Percentiles rank a stretch among this genome's conserved stretches.
These are phyloP conservation scores for Pythium monospermum DNA, from an alignment of 352 stramenopile species.

Conservation along the genomic window DNA sequence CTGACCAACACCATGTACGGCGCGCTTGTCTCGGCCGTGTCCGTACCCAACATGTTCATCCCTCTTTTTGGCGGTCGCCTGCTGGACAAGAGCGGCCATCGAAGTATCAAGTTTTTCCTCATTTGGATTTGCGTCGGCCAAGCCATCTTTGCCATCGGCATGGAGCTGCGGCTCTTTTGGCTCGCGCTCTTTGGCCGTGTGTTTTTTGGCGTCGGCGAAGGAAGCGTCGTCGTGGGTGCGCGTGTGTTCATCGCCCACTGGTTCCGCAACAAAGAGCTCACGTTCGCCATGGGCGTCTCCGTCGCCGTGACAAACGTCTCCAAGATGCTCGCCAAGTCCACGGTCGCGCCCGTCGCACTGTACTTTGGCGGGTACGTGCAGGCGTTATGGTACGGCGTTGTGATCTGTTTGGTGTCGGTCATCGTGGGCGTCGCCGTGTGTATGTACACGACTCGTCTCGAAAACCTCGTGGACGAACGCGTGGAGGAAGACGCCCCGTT, in stretches of 20 bases:
- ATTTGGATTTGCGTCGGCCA: slow-evolving; percentile 79
- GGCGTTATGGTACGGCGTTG: slow-evolving; percentile 77
- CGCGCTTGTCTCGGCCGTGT: slow-evolving; percentile 72
- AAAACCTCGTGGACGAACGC: slow-evolving; percentile 57
- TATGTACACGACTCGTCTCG: slow-evolving; percentile 54
- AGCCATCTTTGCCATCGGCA: slow-evolving; percentile 71
- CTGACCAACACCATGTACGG: slow-evolving; percentile 86
- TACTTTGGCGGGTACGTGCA: slow-evolving; percentile 84
- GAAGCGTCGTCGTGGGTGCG: slow-evolving; percentile 72
- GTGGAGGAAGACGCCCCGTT: slow-evolving; percentile 49
- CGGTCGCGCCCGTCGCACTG: slow-evolving; percentile 77
- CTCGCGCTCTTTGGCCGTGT: slow-evolving; percentile 74
- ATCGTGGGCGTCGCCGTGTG: slow-evolving; percentile 51
- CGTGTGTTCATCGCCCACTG: slow-evolving; percentile 82
- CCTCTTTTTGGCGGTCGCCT: slow-evolving; percentile 70
- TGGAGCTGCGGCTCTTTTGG: slow-evolving; percentile 71
- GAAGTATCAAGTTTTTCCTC: slow-evolving; percentile 76
- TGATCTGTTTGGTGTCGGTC: slow-evolving; percentile 51
- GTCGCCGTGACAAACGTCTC: slow-evolving; percentile 89
- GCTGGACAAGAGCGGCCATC: slow-evolving; percentile 73
- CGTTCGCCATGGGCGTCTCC: slow-evolving; percentile 83
- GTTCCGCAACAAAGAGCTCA: slow-evolving; percentile 81
- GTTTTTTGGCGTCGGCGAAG: slow-evolving; percentile 79
- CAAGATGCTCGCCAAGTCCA: slow-evolving; percentile 90
- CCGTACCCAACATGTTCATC: slow-evolving; percentile 81